phyloP scores from a whole-genome alignment of 805 yeast genomes.

The Wickerhamiella kurtzmanii region DNA sequence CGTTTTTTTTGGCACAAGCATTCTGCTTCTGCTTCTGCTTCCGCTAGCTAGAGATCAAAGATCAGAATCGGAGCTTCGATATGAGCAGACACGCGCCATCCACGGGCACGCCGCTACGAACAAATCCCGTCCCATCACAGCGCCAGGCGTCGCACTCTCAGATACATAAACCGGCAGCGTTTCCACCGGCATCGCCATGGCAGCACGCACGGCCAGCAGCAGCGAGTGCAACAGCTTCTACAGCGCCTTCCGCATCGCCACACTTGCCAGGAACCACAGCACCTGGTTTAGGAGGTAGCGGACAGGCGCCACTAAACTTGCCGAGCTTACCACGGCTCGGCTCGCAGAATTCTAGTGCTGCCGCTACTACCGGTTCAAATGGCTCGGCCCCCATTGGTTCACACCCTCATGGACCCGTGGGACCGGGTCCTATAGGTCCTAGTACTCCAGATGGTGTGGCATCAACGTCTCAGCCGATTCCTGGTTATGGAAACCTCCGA shows the following conservation, averaged over 20 bases:
- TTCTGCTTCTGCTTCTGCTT: neutral
- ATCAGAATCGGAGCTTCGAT: too few species aligned
- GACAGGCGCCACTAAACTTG: conserved; percentile 9
- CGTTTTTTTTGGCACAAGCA: neutral
- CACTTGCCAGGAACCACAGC: neutral
- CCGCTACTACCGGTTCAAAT: neutral
- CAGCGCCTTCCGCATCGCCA: too few species aligned
- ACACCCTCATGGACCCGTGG: neutral
- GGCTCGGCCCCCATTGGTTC: neutral
- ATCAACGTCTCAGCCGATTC: neutral
- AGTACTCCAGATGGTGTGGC: neutral
- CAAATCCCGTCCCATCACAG: neutral
- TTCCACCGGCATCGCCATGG: conserved; percentile 16
- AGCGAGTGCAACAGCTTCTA: neutral
- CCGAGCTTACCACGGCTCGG: conserved; percentile 15
- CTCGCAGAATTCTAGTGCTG: conserved; percentile 1
- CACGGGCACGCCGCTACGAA: neutral
- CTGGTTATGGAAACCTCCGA: neutral
- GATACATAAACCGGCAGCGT: neutral
- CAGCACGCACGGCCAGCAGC: conserved; percentile 3
- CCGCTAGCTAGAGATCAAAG: too few species aligned
- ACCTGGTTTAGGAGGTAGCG: neutral
- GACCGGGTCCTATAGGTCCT: conserved; percentile 1
- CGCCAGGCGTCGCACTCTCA: neutral
- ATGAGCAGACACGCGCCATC: neutral